Base-by-base conservation (phyloP, 129 eudicot species). In the Oenanthe sinensis region DNA sequence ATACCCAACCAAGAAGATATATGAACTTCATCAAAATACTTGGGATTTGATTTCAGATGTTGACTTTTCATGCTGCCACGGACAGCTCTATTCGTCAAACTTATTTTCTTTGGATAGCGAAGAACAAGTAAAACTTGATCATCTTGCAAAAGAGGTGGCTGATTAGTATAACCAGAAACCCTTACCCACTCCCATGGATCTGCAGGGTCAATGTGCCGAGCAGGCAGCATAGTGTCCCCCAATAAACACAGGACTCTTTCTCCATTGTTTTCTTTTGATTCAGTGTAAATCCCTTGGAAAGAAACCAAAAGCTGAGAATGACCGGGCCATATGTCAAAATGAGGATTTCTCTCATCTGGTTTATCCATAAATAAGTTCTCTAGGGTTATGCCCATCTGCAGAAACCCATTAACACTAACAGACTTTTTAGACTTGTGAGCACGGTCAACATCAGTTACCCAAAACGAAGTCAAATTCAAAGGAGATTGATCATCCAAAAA, bases 131-230 rank as follows among this genome's bases (percentile, higher is more conserved):
- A 8, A 81, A 96, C 88, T 78, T 84, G 94, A 78, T 96, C 99
- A 42, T 96, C 97, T 82, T 96, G 92, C 37, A 86, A 83, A 15
- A 96, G 83, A 16, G 93, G 91, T 8, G 97, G 97, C 77, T 90
- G 90, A 83, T 85, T 85, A 20, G 89, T 83, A 44, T 86, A 95
- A 14, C 92, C 91, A 33, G 88, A 83, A 76, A 83, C 94, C 78
- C 91, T 91, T 44, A 91, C 86, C 97, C 96, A 95, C 68, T 85
- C 91, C 96, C 96, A 91, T n/a, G 93, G 97, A 89, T 95, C 88
- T 50, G 47, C 30, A 0, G 88, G 65, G 75, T 95, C 97, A 1
- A 81, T 78, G 79, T 87, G 84, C 17, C 98, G 97, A 77, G 94
- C 86, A 19, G 98, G 98, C 77, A 94, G 78, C 87, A 94, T 85